These are phyloP conservation scores for Berberis thunbergii DNA, from an alignment of 164 flowering plant species.

Conservation along the genomic window DNA sequence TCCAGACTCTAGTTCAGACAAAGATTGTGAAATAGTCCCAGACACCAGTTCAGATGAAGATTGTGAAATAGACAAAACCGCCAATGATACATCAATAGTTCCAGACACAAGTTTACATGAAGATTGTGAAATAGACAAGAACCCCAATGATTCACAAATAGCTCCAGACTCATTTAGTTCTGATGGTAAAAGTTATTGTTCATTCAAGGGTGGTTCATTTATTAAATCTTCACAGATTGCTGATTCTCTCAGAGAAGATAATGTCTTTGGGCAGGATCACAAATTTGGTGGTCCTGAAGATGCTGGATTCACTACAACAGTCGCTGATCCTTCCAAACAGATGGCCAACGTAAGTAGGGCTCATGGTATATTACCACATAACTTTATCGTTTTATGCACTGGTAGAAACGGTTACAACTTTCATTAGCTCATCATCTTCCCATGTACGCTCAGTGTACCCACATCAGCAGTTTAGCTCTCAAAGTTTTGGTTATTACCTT, in stretches of 20 bases:
- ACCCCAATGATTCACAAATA: conserved; percentile 10
- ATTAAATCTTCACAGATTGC: conserved; percentile 12
- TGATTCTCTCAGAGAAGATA: conserved; percentile 7
- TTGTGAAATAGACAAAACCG: neutral
- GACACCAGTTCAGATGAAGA: no score
- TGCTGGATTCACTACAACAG: conserved; percentile 5
- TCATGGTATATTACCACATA: neutral
- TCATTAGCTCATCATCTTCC: neutral
- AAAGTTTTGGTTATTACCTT: no score
- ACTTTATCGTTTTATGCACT: neutral
- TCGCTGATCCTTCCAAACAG: conserved; percentile 9
- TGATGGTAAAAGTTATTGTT: conserved; percentile 5
- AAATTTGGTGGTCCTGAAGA: conserved; percentile 10
- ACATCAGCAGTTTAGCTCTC: no score
- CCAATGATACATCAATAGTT: no score
- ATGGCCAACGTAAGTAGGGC: conserved; percentile 31
- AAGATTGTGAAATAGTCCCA: no score
- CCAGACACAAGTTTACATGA: conserved; percentile 8
- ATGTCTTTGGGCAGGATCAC: conserved; percentile 11
- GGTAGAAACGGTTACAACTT: neutral
- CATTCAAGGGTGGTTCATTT: conserved; percentile 12
- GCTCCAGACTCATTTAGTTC: conserved; percentile 8
- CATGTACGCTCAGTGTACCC: no score
- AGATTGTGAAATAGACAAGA: conserved; percentile 8
- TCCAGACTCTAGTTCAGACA: no score